These are phyloP conservation scores for Cnidoscolus chayamansa DNA, from an alignment of 441 rosid genomes.

Conservation along the genomic window DNA sequence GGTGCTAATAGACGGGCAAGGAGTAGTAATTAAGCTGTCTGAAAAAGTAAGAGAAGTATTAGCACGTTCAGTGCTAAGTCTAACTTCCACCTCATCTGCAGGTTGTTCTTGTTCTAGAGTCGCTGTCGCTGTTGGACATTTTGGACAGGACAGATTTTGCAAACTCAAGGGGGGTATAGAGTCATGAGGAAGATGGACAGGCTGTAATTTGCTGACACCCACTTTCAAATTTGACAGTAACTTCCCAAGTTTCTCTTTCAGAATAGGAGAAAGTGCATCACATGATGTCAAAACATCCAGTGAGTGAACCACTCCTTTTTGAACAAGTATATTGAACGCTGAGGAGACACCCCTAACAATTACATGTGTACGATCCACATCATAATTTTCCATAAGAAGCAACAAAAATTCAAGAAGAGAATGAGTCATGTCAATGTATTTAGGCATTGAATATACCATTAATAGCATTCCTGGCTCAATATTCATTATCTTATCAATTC, in stretches of 20 bases:
- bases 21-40: conserved; percentile 18
- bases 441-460: conserved; percentile 68
- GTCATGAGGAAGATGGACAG: conserved; percentile 19
- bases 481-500: conserved; percentile 60
- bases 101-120: conserved; percentile 12
- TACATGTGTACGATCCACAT: conserved; percentile 38
- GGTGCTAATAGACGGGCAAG: conserved; percentile 16
- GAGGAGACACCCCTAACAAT: conserved; percentile 51
- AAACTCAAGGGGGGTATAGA: conserved; percentile 17
- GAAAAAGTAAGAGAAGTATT: conserved; percentile 24
- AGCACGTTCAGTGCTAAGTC: conserved; percentile 12
- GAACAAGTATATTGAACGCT: conserved; percentile 52
- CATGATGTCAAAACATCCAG: conserved; percentile 48
- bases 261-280: conserved; percentile 41
- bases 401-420: conserved; percentile 73
- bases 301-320: conserved; percentile 59
- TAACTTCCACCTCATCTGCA: conserved; percentile 7
- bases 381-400: conserved; percentile 66
- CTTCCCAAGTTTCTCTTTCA: conserved; percentile 51
- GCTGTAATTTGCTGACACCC: conserved; percentile 23
- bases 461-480: conserved; percentile 81
- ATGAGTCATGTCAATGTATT: conserved; percentile 56
- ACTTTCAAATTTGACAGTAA: conserved; percentile 29
- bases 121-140: conserved; percentile 22
- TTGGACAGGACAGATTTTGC: conserved; percentile 20